Conservation (phyloP, 1,284 basidiomycete species). For the Clitocybe nebularis region DNA sequence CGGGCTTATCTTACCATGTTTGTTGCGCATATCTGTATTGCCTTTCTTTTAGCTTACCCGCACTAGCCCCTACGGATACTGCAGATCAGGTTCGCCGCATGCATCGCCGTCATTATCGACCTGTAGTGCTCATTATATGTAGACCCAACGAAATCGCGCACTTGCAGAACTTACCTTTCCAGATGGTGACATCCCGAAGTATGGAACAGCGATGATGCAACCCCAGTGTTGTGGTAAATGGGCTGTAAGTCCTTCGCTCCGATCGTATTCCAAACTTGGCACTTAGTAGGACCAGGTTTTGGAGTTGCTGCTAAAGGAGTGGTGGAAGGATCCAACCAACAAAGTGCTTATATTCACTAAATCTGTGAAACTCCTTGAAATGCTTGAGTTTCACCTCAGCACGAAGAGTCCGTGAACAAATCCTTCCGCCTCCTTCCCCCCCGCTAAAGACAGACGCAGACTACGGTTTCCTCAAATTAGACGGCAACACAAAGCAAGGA, state of each 20-base stretch:
- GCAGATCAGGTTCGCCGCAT: constrained; percentile 50
- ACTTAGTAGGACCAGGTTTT: constrained; percentile 48
- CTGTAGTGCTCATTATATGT: constrained; percentile 3
- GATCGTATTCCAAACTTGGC: not conserved
- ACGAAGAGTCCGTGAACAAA: constrained; percentile 37
- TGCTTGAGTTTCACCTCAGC: constrained; percentile 70
- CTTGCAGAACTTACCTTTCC: constrained; percentile 57
- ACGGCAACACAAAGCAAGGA: constrained; percentile 63
- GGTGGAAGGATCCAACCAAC: constrained; percentile 61
- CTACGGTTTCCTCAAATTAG: constrained; percentile 66
- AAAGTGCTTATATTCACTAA: constrained; percentile 87
- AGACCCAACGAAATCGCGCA: constrained; percentile 58
- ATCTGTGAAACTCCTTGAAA: constrained; percentile 76
- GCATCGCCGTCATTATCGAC: not conserved
- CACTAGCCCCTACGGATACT: constrained; percentile 55
- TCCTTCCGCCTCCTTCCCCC: not conserved
- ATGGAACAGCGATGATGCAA: constrained; percentile 55
- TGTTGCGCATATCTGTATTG: constrained; percentile 10
- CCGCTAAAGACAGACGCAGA: constrained; percentile 29
- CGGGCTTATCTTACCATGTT: constrained; percentile 75
- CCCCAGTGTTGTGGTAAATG: constrained; percentile 81
- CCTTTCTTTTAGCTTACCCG: constrained; percentile 8
- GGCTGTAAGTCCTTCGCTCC: constrained; percentile 46
- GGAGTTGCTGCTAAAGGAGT: constrained; percentile 58
- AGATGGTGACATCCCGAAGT: constrained; percentile 50